A percentile compares a stretch with the other conserved stretches of the same genome.
Conservation (phyloP, 352 stramenopile species). For the Phytophthora rubi region DNA sequence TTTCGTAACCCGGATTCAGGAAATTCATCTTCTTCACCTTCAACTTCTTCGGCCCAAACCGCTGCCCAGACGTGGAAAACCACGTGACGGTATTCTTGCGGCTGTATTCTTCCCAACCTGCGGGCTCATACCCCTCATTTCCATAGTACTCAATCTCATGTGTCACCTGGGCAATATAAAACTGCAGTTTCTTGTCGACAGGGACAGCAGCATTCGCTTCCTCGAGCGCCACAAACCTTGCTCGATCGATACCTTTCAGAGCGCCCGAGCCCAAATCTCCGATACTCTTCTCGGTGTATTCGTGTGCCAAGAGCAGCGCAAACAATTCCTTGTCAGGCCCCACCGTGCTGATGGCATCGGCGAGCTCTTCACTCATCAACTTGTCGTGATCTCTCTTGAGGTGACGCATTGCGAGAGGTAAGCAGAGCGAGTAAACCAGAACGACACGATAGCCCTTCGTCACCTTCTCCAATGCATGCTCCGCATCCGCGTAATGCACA, state of each 20-base stretch:
- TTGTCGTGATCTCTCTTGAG: not conserved
- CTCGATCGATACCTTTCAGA: slow-evolving; percentile 2
- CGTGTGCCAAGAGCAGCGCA: not conserved
- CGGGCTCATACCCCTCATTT: not conserved
- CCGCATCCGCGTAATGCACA: not conserved
- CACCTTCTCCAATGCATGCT: not conserved
- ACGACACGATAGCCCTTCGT: not conserved
- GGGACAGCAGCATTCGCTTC: not conserved
- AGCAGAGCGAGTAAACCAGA: not conserved
- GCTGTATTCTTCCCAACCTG: not conserved
- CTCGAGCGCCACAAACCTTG: not conserved
- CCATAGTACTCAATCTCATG: not conserved
- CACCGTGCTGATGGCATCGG: not conserved
- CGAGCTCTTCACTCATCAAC: not conserved
- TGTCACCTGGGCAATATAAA: not conserved
- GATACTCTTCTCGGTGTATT: not conserved
- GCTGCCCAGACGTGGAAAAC: not conserved
- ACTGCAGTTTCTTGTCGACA: not conserved
- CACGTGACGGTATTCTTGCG: not conserved
- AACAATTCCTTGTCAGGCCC: not conserved
- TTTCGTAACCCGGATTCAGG: not conserved
- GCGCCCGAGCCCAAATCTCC: not conserved
- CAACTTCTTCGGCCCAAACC: not conserved
- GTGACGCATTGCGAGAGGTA: not conserved
- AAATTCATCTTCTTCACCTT: not conserved